Percentiles rank a stretch among this genome's conserved stretches.
These are phyloP conservation scores for Saccharomycopsis malanga DNA, from an alignment of 805 yeast genomes.

Conservation along the genomic window DNA sequence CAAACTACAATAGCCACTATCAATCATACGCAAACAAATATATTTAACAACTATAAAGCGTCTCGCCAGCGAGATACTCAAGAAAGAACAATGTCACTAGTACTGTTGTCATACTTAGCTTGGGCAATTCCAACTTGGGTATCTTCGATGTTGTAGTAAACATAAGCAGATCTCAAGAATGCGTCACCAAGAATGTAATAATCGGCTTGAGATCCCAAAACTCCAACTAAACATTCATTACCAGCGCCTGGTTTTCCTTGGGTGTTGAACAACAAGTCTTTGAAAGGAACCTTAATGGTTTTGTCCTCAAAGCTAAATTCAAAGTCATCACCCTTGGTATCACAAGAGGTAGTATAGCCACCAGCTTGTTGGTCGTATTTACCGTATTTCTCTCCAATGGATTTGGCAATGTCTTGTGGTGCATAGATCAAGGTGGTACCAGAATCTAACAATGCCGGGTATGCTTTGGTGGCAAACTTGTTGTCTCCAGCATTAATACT, in stretches of 20 bases:
- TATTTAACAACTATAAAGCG: too few species aligned
- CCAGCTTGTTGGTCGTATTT: conserved; percentile 9
- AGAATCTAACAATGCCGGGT: conserved; percentile 38
- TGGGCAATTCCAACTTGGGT: too few species aligned
- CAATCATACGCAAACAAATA: too few species aligned
- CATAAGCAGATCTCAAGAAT: too few species aligned
- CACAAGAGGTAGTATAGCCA: conserved; percentile 13
- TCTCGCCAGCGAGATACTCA: too few species aligned
- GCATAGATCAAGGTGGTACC: conserved; percentile 40
- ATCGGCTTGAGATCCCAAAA: too few species aligned
- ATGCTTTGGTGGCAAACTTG: conserved; percentile 23
- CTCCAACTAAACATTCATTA: conserved; percentile 2
- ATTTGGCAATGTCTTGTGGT: conserved; percentile 28
- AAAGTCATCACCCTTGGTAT: conserved; percentile 25
- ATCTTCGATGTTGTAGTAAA: too few species aligned
- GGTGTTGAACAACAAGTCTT: not conserved
- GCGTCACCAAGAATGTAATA: too few species aligned
- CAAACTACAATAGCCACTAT: too few species aligned
- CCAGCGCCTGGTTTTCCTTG: not conserved
- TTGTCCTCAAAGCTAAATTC: too few species aligned
- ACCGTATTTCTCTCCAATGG: conserved; percentile 12
- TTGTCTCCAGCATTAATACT: not conserved
- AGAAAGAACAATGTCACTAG: not conserved
- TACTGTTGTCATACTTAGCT: not conserved
- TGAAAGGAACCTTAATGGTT: too few species aligned